A percentile compares a stretch with the other conserved stretches of the same genome.
Conservation (phyloP, 2,329 filamentous ascomycete genomes). For the Decorospora gaudefroyi region DNA sequence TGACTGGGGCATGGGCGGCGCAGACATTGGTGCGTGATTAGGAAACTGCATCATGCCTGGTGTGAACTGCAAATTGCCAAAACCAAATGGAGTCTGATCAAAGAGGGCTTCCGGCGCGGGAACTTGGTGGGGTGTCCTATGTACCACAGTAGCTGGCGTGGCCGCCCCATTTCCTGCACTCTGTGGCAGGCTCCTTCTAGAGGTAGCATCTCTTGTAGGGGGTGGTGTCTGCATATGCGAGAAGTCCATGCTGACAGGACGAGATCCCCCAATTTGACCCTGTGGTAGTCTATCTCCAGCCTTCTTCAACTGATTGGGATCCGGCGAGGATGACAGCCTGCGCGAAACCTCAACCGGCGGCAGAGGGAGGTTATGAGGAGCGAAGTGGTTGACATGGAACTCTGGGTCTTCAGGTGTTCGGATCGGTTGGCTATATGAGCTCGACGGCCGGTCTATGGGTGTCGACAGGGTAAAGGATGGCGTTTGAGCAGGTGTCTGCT, state of each 20-base stretch:
- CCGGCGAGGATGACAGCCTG: constrained; percentile 63
- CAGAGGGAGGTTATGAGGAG: constrained; percentile 59
- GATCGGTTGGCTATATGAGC: constrained; percentile 42
- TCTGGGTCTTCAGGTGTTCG: constrained; percentile 48
- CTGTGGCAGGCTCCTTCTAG: constrained; percentile 52
- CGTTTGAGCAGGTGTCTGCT: constrained; percentile 50
- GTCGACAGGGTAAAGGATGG: constrained; percentile 47
- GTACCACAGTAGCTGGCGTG: constrained; percentile 49
- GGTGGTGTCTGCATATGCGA: constrained; percentile 65
- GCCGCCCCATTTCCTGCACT: constrained; percentile 31
- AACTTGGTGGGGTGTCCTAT: constrained; percentile 45
- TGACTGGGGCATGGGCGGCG: constrained; percentile 61
- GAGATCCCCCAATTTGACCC: constrained; percentile 24
- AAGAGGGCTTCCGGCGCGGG: constrained; percentile 35
- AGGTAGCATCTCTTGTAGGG: constrained; percentile 61
- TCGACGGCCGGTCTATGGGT: constrained; percentile 42
- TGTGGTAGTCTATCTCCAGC: constrained; percentile 12
- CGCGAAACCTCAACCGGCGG: constrained; percentile 65
- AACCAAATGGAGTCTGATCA: constrained; percentile 52
- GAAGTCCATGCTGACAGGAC: constrained; percentile 46
- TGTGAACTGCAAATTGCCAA: constrained; percentile 60
- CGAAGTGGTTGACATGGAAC: constrained; percentile 67
- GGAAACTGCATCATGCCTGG: constrained; percentile 61
- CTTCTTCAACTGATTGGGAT: constrained; percentile 39
- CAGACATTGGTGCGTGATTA: constrained; percentile 58